phyloP scores from a whole-genome alignment of 345 rosid genomes.

The Citrus australasica region DNA sequence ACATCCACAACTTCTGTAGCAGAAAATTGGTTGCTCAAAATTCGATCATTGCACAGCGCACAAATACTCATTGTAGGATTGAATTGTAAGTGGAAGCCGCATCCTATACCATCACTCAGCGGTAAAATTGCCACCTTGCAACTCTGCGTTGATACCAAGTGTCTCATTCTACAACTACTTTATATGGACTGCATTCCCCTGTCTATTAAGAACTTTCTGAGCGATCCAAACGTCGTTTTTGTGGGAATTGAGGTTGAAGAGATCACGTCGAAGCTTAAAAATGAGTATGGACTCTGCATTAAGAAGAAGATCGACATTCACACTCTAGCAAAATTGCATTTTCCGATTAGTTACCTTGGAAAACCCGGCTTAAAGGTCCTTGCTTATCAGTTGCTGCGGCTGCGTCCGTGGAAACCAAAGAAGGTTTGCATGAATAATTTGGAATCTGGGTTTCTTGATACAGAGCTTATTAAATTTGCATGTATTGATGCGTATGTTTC shows the following conservation, averaged over 20 bases:
- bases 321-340: conserved; percentile 11
- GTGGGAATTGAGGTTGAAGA: conserved; percentile 27
- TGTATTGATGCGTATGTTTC: conserved; percentile 26
- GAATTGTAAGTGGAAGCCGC: conserved; percentile 30
- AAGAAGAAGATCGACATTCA: conserved; percentile 15
- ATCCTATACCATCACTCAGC: conserved; percentile 12
- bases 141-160: conserved; percentile 32
- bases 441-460: conserved; percentile 20
- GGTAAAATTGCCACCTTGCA: conserved; percentile 20
- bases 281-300: conserved; percentile 21
- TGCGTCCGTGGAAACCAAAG: conserved; percentile 3
- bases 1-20: conserved; percentile 1
- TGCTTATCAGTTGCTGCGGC: conserved; percentile 8
- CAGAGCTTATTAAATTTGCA: conserved; percentile 22
- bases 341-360: conserved; percentile 16
- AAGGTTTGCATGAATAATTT: conserved; percentile 6
- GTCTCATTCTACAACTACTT: conserved; percentile 31
- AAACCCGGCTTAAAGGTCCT: conserved; percentile 28
- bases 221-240: conserved; percentile 8
- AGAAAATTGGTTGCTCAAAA: conserved; percentile 9
- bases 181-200: conserved; percentile 13
- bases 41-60: not conserved
- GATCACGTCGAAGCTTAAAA: conserved; percentile 8
- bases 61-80: conserved; percentile 21
- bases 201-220: conserved; percentile 9